These are phyloP conservation scores for Fraxinus sp. DNA, from an alignment of 305 asterid species.

Conservation along the genomic window DNA sequence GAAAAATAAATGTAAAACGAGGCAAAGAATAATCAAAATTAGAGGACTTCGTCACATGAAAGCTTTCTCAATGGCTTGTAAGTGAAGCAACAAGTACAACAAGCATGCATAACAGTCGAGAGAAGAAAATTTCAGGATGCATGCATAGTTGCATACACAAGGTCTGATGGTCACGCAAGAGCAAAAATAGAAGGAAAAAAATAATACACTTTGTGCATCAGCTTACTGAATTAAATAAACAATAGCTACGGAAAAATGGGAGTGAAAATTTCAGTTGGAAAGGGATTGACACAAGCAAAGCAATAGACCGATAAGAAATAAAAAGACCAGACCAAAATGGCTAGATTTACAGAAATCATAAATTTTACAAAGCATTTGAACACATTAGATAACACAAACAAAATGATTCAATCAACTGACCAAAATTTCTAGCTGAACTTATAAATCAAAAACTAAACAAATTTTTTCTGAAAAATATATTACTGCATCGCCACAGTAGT, in stretches of 20 bases:
- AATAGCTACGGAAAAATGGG: not conserved
- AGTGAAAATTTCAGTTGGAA: not conserved
- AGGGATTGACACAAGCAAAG: not conserved
- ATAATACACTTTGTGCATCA: not conserved
- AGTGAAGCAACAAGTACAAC: not conserved
- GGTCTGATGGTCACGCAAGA: not conserved
- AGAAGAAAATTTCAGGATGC: not conserved
- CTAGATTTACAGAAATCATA: not conserved
- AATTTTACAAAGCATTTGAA: not conserved
- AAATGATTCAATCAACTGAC: not conserved
- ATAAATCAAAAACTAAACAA: not conserved
- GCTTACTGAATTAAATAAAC: not conserved
- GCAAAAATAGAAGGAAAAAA: not conserved
- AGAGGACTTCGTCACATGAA: not conserved
- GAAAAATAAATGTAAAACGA: not conserved
- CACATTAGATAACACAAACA: not conserved
- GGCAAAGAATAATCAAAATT: not conserved
- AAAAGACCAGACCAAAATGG: not conserved
- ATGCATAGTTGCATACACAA: not conserved
- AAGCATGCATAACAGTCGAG: not conserved
- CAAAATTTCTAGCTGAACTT: not conserved
- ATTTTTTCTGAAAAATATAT: not conserved
- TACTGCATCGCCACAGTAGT: constrained; percentile 8
- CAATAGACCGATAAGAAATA: not conserved
- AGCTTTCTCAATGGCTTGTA: not conserved